phyloP scores from a whole-genome alignment of 345 rosid genomes.

The Kandelia obovata region DNA sequence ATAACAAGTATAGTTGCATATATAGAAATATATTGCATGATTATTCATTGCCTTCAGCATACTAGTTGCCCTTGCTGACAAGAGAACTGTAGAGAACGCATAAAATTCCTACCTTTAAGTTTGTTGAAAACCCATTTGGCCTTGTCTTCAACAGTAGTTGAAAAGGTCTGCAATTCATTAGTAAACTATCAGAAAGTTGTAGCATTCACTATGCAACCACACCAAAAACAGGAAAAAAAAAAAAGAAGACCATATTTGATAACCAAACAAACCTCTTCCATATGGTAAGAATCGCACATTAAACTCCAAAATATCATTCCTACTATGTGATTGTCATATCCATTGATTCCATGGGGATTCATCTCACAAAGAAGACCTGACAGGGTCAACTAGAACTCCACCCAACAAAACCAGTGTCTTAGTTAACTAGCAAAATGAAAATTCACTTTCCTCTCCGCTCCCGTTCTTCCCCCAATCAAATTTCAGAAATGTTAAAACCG shows the following conservation, averaged over 20 bases:
- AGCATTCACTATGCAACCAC: too few relatives aligned
- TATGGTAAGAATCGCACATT: not conserved
- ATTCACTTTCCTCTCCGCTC: not conserved
- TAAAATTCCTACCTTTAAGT: conserved; percentile 14
- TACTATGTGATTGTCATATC: not conserved
- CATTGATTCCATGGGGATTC: too few relatives aligned
- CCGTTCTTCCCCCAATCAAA: not conserved
- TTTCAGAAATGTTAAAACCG: not conserved
- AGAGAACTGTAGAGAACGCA: not conserved
- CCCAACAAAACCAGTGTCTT: not conserved
- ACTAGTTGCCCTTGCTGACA: not conserved
- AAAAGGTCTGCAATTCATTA: conserved; percentile 56
- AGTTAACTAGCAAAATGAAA: not conserved
- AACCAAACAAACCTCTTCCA: not conserved
- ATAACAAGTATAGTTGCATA: not conserved
- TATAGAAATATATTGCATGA: not conserved
- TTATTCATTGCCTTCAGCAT: not conserved
- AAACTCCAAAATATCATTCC: not conserved
- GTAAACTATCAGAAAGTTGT: not conserved
- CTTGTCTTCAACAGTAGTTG: conserved; percentile 90
- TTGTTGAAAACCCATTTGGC: conserved; percentile 79
- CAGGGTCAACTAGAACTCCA: not conserved
- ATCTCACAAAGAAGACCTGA: too few relatives aligned
- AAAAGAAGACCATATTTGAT: not conserved
- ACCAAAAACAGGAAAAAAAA: too few relatives aligned